Conservation (phyloP, 306 rosid genomes). For the Rubus parviflorus region DNA sequence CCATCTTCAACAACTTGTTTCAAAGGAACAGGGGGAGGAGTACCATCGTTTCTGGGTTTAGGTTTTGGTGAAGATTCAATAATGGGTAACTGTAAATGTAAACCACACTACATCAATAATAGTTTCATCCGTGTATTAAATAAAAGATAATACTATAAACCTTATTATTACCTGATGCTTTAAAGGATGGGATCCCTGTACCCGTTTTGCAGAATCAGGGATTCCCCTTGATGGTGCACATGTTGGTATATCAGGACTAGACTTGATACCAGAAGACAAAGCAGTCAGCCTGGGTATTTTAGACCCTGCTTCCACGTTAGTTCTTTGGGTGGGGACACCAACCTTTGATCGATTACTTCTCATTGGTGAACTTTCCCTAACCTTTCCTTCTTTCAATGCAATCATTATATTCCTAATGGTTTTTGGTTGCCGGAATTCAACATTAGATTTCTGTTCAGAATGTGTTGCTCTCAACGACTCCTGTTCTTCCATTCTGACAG, state of each 20-base stretch:
- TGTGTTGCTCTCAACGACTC: conserved; percentile 46
- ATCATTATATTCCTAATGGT: conserved; percentile 81
- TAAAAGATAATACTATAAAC: conserved; percentile 14
- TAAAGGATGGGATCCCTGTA: conserved; percentile 50
- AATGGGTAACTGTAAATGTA: conserved; percentile 49
- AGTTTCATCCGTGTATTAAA: neutral
- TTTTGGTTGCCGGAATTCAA: conserved; percentile 73
- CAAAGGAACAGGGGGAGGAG: conserved; percentile 49
- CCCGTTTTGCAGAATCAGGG: conserved; percentile 60
- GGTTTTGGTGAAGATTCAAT: conserved; percentile 62
- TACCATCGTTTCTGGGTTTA: conserved; percentile 62
- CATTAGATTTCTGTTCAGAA: conserved; percentile 43
- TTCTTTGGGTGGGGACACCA: conserved; percentile 48
- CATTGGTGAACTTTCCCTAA: conserved; percentile 84
- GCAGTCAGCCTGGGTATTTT: conserved; percentile 68
- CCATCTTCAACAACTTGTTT: conserved; percentile 78
- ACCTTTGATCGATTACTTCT: conserved; percentile 63
- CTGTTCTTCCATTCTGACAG: conserved; percentile 44
- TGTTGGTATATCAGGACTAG: conserved; percentile 56
- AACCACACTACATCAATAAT: conserved; percentile 4
- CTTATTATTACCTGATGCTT: conserved; percentile 67
- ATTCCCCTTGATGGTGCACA: conserved; percentile 44
- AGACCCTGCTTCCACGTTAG: conserved; percentile 51
- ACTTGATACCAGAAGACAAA: conserved; percentile 50
- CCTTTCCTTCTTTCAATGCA: conserved; percentile 80